Evolutionary conservation across 441 rosid species (phyloP), one percentile per base, ranked within the genome.

Genomic region (Lepidium campestre): DNA sequence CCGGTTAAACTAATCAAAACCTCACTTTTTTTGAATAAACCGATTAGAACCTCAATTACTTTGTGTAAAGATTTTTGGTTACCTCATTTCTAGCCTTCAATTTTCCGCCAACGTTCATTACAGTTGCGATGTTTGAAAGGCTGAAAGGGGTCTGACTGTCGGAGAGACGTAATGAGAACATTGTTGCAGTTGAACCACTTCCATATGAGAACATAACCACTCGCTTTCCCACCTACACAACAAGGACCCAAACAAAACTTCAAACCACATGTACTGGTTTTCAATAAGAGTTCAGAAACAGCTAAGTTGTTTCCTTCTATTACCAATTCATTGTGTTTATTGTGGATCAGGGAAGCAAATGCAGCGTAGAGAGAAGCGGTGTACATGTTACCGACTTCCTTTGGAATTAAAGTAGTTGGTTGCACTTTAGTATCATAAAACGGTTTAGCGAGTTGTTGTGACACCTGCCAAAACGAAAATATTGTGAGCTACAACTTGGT

Each of bases 301-400:
- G 52, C 20, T 7, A 67, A 32, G 3, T 11, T 22, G 48, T 13
- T 25, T 42, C 29, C 12, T 34, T 34, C 20, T 2, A 4, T 81
- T 87, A 93, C 99, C 97, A 94, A 71, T 70, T 81, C 83, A 37
- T 63, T 71, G 35, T 86, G 68, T 78, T 84, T 89, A 63, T 84
- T 86, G 85, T 94, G 90, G 78, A 94, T 74, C 27, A 94, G 93
- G 57, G 99, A 91, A 50, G 81, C 96, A 67, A 94, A 89, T 54
- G 99, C 99, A 22, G 98, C 97, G 66, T 91, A 94, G 37, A 94
- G 72, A 57, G 99, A 94, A 70, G 98, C 99, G 1, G 99, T 94
- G 76, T 94, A 94, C 98, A 89, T 94, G 83, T 94, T 94, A 67
- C 99, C 99, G 10, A 89, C 94, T 91, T 89, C 89, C 70, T 94